A percentile compares a stretch with the other conserved stretches of the same genome.
These are phyloP conservation scores for Exophiala sideris DNA, from an alignment of 2,329 filamentous ascomycete genomes.

Conservation along the genomic window DNA sequence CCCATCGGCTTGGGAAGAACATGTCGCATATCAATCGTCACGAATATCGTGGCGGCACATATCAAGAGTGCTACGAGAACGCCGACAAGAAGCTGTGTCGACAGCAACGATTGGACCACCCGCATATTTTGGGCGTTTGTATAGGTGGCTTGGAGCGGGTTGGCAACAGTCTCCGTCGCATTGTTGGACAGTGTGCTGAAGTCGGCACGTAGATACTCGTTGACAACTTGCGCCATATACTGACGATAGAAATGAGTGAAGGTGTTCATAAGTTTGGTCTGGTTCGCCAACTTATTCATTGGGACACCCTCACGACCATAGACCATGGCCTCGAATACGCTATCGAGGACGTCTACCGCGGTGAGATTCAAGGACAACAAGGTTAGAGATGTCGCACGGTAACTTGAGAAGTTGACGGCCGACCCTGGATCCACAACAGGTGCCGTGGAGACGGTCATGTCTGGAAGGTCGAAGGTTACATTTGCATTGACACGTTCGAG, in stretches of 20 bases:
- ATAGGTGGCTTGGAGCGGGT: conserved; percentile 14
- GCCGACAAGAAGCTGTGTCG: conserved; percentile 19
- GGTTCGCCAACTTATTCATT: conserved; percentile 13
- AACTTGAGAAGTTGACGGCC: conserved; percentile 15
- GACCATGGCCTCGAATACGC: conserved; percentile 16
- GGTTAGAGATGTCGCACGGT: background rate
- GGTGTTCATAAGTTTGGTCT: conserved; percentile 8
- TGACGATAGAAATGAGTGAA: conserved; percentile 21
- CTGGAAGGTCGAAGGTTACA: conserved; percentile 17
- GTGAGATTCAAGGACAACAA: conserved; percentile 16
- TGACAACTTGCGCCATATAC: conserved; percentile 17
- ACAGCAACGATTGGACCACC: conserved; percentile 14
- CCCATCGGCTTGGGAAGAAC: conserved; percentile 22
- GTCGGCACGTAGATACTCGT: conserved; percentile 14
- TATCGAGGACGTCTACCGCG: conserved; percentile 8
- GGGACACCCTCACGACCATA: conserved; percentile 21
- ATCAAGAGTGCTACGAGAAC: conserved; percentile 15
- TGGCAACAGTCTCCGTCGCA: conserved; percentile 13
- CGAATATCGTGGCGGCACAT: conserved; percentile 18
- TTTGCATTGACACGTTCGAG: conserved; percentile 26
- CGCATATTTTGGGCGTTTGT: conserved; percentile 11
- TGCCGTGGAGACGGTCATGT: conserved; percentile 8
- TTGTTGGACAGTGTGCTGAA: conserved; percentile 18
- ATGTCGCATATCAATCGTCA: conserved; percentile 19
- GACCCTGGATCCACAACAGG: conserved; percentile 9